phyloP scores from a whole-genome alignment of 2,329 filamentous ascomycete species.

The Ophiosphaerella narmari region DNA sequence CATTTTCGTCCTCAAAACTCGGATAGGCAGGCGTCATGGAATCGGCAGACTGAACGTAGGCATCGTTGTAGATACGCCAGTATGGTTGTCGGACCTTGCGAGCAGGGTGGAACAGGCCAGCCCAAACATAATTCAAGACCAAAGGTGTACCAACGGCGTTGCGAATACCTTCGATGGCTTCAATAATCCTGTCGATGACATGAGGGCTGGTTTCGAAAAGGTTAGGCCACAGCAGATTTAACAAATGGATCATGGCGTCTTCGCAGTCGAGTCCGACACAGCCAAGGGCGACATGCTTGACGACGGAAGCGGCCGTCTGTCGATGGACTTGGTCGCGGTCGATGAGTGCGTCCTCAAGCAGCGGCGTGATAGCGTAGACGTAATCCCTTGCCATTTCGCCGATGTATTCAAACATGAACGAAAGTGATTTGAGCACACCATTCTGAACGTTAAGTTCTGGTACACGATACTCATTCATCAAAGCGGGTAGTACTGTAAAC shows the following conservation, averaged over 20 bases:
- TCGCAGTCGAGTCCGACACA: slow-evolving; percentile 98
- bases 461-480: slow-evolving; percentile 99
- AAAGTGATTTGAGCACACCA: slow-evolving; percentile 93
- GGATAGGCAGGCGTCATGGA: slow-evolving; percentile 97
- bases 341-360: slow-evolving; percentile 95
- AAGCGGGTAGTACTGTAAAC: slow-evolving; percentile 94
- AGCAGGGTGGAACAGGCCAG: slow-evolving; percentile 94
- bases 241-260: slow-evolving; percentile 96
- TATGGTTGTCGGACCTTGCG: slow-evolving; percentile 93
- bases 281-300: slow-evolving; percentile 96
- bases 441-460: slow-evolving; percentile 99
- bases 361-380: slow-evolving; percentile 94
- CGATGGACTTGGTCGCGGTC: slow-evolving; percentile 97
- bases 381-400: slow-evolving; percentile 99
- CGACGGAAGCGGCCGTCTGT: slow-evolving; percentile 92
- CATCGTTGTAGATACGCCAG: slow-evolving; percentile 96
- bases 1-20: slow-evolving; percentile 76
- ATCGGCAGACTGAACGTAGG: slow-evolving; percentile 91
- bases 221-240: slow-evolving; percentile 95
- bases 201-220: slow-evolving; percentile 97
- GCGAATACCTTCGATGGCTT: slow-evolving; percentile 93
- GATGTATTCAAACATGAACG: slow-evolving; percentile 98
- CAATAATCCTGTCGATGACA: slow-evolving; percentile 96
- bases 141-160: slow-evolving; percentile 91
- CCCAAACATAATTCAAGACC: slow-evolving; percentile 98